Evolutionary conservation across 768 basidiomycete species (phyloP), one percentile per base, ranked within the genome.

Genomic region (Rhodotorula babjevae): DNA sequence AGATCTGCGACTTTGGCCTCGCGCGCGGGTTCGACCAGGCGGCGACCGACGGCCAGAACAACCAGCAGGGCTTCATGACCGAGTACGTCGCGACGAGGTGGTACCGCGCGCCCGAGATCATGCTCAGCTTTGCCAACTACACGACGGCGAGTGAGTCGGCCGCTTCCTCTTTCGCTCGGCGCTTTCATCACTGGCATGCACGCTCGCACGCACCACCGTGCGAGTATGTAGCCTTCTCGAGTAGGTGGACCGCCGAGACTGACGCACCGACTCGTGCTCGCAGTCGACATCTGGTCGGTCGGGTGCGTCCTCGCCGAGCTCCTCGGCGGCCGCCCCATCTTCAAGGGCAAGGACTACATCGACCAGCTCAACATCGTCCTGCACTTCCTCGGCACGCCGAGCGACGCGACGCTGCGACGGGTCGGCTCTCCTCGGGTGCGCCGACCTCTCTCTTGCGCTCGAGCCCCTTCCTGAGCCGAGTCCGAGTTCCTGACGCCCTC

Each of bases 61-160:
- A 68, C 9, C 69, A 72, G 55, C 81, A 82, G 59, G 95, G 95
- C 0, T 97, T 98, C 83, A 97, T 98, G 95, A 98, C 96, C 0
- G 96, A 98, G 83, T 81, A 82, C 57, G 82, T 98, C 46, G 95
- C 95, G n/a, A 99, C 95, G 15, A 86, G 95, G 68, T 98, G 95
- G 95, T 99, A 99, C 81, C 85, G 95, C 49, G 95, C 95, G 31
- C 95, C 96, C 0, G 96, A 99, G 83, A 99, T 98, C 82, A 99
- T 98, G 96, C 81, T 98, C 77, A 93, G 68, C 46, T 78, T 79
- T 67, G 71, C 73, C 42, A 77, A 78, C 68, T 80, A 82, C 77
- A 83, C 82, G 16, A 81, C 82, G 19, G 81, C 81, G 68, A 83
- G 82, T 82, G 65, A 50, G 80, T 75, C n/a, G 27, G 18, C 10